Evolutionary conservation across 2,329 filamentous ascomycete species (phyloP), one percentile per base, ranked within the genome.

Genomic region (Alternaria solani): DNA sequence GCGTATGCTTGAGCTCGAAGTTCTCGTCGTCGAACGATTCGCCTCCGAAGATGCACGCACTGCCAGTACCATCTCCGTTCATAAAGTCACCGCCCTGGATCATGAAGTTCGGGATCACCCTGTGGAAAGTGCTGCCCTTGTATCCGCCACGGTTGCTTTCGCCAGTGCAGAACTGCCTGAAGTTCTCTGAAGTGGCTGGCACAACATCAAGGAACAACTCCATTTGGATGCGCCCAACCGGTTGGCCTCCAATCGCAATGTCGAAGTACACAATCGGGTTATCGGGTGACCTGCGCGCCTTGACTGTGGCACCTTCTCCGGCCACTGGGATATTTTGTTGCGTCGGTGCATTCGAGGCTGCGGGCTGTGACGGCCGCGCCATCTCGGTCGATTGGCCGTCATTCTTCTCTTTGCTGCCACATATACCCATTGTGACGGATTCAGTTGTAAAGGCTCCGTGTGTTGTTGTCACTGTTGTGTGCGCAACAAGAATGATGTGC

Each of bases 51-150:
- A 96, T 96, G 67, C 90, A 93, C 77, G 95, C 92, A 38, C 93
- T 93, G 41, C 93, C 93, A 0, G 93, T 96, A 3, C 93, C 93
- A 72, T 96, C 92, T 3, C 93, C 93, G 4, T 51, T 53, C 1
- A 94, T 80, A 0, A 93, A 92, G 74, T 96, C 93, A 51, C 93
- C 93, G 25, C 87, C 87, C 75, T 93, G 93, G 60, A 98, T 96
- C 95, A 98, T 98, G 81, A 98, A 98, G 74, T 97, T 97, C 58
- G 91, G 88, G 69, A 99, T 98, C 12, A 96, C 89, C 73, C 92
- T 91, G 87, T 96, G 92, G 89, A 95, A 96, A 65, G 85, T 84
- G 71, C 91, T 94, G 73, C 87, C 88, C 80, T 87, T 82, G 86
- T 94, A 96, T 71, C 91, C 91, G 79, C 90, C 88, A 73, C 90